Base-by-base conservation (phyloP, 345 rosid species). In the Murraya koenigii region DNA sequence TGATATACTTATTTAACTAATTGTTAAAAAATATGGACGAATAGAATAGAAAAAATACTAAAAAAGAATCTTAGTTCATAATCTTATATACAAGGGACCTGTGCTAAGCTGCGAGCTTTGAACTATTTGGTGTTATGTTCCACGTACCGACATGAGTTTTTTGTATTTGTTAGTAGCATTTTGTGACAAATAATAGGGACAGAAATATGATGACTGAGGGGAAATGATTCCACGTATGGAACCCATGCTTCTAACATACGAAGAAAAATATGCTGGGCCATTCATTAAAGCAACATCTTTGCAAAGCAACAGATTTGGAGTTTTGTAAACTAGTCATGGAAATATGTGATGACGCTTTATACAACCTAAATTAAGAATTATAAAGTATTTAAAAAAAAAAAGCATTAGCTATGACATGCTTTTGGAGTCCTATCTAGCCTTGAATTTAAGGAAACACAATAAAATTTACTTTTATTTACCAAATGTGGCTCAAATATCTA, bases 61-160 rank as follows among this genome's bases (percentile, higher is more conserved):
- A n/a, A n/a, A n/a, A n/a, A n/a, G n/a, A n/a, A n/a, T n/a, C n/a
- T n/a, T n/a, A n/a, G n/a, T n/a, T n/a, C n/a, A n/a, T n/a, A n/a
- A n/a, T n/a, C n/a, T n/a, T 75, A 7, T 10, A 66, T 39, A 58
- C 3, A 64, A 36, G 73, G 72, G 81, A 23, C 72, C 75, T 72
- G 7, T 66, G 19, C 17, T 15, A 35, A 39, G 26, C 7, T 49
- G 66, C 44, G 75, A 33, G 69, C 39, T 44, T 39, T 19, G 64
- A 62, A 55, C 10, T 55, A 35, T 55, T 66, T 8, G 71, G 35
- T 22, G 44, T 13, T 23, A 33, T 52, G 33, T 65, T 65, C 8
- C 44, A 32, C n/a, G 36, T 14, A 15, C 19, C 32, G 71, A 75
- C 63, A 75, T 8, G 52, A 23, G 2, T 7, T 63, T 44, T 63